Conservation (phyloP, 306 rosid genomes). For the Fragaria ananassa region DNA sequence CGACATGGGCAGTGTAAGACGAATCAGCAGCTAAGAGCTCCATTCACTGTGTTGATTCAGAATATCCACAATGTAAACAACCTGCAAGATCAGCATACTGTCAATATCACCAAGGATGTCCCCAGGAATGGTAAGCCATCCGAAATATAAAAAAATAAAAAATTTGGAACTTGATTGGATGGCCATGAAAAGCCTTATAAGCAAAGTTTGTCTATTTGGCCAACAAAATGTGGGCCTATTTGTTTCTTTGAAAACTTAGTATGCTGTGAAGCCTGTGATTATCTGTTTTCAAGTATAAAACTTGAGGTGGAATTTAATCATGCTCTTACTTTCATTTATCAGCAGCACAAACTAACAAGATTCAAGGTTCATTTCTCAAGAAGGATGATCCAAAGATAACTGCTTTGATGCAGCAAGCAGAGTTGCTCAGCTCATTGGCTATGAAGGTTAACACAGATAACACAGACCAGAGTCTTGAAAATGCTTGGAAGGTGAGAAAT, state of each 20-base stretch:
- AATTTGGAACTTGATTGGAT: slow-evolving; percentile 19
- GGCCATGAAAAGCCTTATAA: neutral
- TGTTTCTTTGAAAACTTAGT: slow-evolving; percentile 5
- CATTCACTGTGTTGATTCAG: slow-evolving; percentile 78
- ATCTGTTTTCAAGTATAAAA: slow-evolving; percentile 3
- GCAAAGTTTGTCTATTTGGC: neutral
- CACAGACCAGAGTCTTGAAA: slow-evolving; percentile 91
- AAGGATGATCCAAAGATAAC: slow-evolving; percentile 85
- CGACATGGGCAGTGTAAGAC: slow-evolving; percentile 49
- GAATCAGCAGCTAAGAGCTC: slow-evolving; percentile 64
- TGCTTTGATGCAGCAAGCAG: slow-evolving; percentile 93
- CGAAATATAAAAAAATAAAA: slow-evolving; percentile 16
- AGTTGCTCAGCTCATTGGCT: slow-evolving; percentile 82
- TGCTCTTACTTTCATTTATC: slow-evolving; percentile 28
- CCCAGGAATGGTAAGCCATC: slow-evolving; percentile 47
- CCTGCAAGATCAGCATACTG: slow-evolving; percentile 49
- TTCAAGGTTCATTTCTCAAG: slow-evolving; percentile 67
- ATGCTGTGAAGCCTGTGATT: slow-evolving; percentile 8
- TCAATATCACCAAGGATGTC: slow-evolving; percentile 40
- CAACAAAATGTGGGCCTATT: slow-evolving; percentile 22
- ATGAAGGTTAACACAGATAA: slow-evolving; percentile 76
- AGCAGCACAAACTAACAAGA: slow-evolving; percentile 56
- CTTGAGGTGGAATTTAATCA: slow-evolving; percentile 6
- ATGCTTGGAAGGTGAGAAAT: slow-evolving; percentile 93
- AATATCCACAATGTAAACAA: slow-evolving; percentile 47